phyloP scores from a whole-genome alignment of 1,284 basidiomycete genomes.

The Naganishia liquefaciens region DNA sequence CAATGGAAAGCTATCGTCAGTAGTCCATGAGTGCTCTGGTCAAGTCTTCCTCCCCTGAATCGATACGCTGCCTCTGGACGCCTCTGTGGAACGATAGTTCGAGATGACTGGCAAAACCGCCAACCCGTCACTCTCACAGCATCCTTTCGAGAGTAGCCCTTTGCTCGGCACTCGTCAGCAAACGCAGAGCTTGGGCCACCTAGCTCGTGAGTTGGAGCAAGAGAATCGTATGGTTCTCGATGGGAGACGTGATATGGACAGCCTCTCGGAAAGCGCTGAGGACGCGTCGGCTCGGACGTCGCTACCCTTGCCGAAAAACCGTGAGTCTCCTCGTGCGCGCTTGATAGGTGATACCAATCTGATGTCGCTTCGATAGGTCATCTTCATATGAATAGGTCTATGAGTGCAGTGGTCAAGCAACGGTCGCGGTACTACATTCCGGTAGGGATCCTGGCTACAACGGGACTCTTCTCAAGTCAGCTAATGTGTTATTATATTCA shows the following conservation, averaged over 20 bases:
- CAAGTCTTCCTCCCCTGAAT: too few species aligned
- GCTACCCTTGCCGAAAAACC: background rate
- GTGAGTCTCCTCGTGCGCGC: background rate
- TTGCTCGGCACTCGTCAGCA: constrained; percentile 16
- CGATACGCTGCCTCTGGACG: too few species aligned
- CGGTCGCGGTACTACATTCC: constrained; percentile 54
- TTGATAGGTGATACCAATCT: background rate
- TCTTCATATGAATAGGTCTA: constrained; percentile 12
- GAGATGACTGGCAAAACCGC: constrained; percentile 5
- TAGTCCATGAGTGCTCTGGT: too few species aligned
- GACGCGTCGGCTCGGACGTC: background rate
- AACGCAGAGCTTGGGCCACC: constrained; percentile 15
- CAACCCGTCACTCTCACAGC: background rate
- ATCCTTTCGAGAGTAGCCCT: constrained; percentile 25
- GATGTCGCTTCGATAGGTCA: background rate
- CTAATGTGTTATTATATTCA: constrained; percentile 13
- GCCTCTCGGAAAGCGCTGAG: background rate
- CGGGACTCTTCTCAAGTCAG: background rate
- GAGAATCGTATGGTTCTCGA: constrained; percentile 3
- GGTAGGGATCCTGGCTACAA: constrained; percentile 34
- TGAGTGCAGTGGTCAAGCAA: constrained; percentile 45
- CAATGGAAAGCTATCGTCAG: background rate
- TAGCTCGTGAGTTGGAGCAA: constrained; percentile 1
- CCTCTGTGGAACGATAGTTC: too few species aligned
- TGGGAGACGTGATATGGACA: background rate